These are phyloP conservation scores for Stylonectria norvegica DNA, from an alignment of 2,329 filamentous ascomycete species.

Conservation along the genomic window DNA sequence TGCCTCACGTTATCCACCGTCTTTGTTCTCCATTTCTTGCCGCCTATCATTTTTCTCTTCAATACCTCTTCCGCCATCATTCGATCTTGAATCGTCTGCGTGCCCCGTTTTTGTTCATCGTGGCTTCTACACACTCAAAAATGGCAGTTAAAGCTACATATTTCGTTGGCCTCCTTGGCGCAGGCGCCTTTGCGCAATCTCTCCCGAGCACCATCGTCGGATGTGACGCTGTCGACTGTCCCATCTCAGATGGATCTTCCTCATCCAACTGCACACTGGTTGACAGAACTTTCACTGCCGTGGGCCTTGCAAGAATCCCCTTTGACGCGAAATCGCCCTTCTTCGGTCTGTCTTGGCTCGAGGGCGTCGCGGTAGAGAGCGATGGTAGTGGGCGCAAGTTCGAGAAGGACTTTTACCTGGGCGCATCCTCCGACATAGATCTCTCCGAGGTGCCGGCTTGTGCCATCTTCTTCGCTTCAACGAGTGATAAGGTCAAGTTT, in stretches of 20 bases:
- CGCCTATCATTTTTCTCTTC: not conserved
- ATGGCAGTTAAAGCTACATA: not conserved
- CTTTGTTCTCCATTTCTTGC: not conserved
- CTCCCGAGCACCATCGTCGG: slow-evolving; percentile 8
- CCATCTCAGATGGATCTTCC: not conserved
- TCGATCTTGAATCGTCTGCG: not conserved
- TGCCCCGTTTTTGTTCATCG: not conserved
- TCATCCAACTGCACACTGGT: slow-evolving; percentile 6
- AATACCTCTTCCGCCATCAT: not conserved
- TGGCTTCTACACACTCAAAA: not conserved
- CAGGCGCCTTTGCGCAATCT: not conserved
- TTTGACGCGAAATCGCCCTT: not conserved
- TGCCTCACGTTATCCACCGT: not conserved
- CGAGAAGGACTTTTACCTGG: slow-evolving; percentile 11
- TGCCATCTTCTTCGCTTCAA: slow-evolving; percentile 8
- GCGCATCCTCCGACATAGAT: slow-evolving; percentile 1
- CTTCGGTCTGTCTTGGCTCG: slow-evolving; percentile 9
- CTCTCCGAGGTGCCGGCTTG: slow-evolving; percentile 3
- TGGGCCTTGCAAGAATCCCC: slow-evolving; percentile 9
- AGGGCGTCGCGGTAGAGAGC: slow-evolving; percentile 2
- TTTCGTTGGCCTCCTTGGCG: not conserved
- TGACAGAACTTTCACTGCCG: slow-evolving; percentile 1
- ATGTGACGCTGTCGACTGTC: slow-evolving; percentile 8
- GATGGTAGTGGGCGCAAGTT: not conserved
- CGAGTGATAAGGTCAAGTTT: slow-evolving; percentile 1